These are phyloP conservation scores for Diplocarpon rosae DNA, from an alignment of 2,329 filamentous ascomycete genomes.

Conservation along the genomic window DNA sequence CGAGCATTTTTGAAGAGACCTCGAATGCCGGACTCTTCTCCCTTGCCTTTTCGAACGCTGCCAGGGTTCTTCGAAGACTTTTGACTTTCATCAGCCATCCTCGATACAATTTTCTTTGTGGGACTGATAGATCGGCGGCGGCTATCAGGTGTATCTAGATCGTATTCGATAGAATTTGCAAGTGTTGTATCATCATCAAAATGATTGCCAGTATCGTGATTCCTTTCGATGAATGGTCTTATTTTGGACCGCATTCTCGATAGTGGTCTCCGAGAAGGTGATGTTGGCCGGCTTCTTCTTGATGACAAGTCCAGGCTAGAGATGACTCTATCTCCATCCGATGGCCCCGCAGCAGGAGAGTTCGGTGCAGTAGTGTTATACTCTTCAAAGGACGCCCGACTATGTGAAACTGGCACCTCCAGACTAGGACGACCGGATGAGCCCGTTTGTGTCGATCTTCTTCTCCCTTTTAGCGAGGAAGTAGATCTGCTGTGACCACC, in stretches of 20 bases:
- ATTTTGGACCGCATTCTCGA: constrained; percentile 31
- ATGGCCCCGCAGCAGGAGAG: constrained; percentile 21
- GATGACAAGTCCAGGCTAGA: constrained; percentile 55
- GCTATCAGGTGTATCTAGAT: constrained; percentile 17
- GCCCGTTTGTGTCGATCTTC: constrained; percentile 10
- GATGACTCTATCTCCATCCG: constrained; percentile 32
- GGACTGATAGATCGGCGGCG: constrained; percentile 29
- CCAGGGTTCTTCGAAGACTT: constrained; percentile 38
- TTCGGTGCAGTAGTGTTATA: constrained; percentile 33
- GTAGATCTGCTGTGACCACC: constrained; percentile 15
- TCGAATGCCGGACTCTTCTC: constrained; percentile 47
- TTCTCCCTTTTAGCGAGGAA: constrained; percentile 17
- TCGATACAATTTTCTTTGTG: constrained; percentile 28
- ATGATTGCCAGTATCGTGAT: constrained; percentile 38
- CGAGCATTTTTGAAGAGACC: constrained; percentile 70
- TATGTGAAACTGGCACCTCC: constrained; percentile 34
- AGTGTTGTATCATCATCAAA: constrained; percentile 29
- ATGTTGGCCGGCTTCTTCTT: constrained; percentile 48
- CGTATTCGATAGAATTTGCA: constrained; percentile 16
- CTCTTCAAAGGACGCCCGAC: constrained; percentile 32
- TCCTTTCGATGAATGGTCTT: constrained; percentile 26
- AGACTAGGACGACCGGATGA: constrained; percentile 31
- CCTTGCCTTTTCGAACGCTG: constrained; percentile 35
- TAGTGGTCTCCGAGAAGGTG: constrained; percentile 50
- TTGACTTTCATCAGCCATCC: constrained; percentile 35